Percentiles rank a stretch among this genome's conserved stretches.
Evolutionary conservation across 164 flowering plant species (phyloP).

Genomic region (Liriodendron chinense): DNA sequence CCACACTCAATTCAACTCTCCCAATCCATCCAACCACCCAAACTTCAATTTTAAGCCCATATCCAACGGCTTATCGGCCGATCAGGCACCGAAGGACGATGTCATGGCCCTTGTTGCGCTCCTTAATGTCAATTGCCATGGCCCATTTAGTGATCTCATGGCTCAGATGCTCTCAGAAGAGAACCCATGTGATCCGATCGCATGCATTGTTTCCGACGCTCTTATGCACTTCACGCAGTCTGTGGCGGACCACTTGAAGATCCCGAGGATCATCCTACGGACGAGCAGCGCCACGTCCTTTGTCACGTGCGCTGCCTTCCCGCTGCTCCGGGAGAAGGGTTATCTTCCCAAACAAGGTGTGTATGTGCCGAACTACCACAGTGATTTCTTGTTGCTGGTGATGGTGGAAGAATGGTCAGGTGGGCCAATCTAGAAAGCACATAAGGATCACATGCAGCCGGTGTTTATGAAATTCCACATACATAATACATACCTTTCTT

Average conservation of each 20-base stretch:
- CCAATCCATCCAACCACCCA: constrained; percentile 27
- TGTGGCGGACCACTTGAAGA: constrained; percentile 26
- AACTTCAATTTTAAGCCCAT: constrained; percentile 27
- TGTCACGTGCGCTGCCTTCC: constrained; percentile 9
- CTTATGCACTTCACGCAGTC: constrained; percentile 32
- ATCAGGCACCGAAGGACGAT: constrained; percentile 3
- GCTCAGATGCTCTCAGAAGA: constrained; percentile 4
- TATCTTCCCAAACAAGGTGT: constrained; percentile 13
- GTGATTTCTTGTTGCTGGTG: too few species aligned
- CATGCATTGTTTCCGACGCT: constrained; percentile 39
- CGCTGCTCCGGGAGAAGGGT: constrained; percentile 19
- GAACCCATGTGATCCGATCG: constrained; percentile 4
- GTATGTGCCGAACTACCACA: too few species aligned
- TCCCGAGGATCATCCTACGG: constrained; percentile 32
- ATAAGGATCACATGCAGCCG: too few species aligned
- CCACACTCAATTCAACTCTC: constrained; percentile 43
- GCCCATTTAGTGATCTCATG: constrained; percentile 23
- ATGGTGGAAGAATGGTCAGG: too few species aligned
- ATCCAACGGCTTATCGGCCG: constrained; percentile 14
- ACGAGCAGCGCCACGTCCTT: constrained; percentile 24
- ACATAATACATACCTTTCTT: too few species aligned
- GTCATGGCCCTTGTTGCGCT: constrained; percentile 6
- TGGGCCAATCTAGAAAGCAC: too few species aligned
- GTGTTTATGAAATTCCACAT: too few species aligned
- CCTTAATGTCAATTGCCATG: constrained; percentile 29